Conservation (phyloP, 2,329 filamentous ascomycete genomes). For the Emericellopsis atlantica region DNA sequence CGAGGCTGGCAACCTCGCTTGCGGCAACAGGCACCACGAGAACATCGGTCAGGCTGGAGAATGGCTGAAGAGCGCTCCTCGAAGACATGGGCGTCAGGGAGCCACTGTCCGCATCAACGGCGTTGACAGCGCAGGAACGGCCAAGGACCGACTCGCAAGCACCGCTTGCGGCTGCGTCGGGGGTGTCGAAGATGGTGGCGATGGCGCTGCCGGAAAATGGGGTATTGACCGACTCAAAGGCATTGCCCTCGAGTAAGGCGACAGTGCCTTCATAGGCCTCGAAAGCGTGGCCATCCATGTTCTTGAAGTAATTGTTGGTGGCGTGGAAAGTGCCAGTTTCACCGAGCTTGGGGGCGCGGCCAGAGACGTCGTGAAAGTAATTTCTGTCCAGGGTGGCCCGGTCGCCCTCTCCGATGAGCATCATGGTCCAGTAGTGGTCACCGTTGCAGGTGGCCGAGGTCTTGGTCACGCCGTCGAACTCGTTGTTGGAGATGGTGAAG, state of each 20-base stretch:
- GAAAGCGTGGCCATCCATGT: constrained; percentile 43
- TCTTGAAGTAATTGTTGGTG: constrained; percentile 50
- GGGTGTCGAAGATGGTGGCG: constrained; percentile 6
- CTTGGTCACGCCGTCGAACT: constrained; percentile 39
- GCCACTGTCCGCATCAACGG: constrained; percentile 5
- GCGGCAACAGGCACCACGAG: constrained; percentile 13
- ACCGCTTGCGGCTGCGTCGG: constrained; percentile 4
- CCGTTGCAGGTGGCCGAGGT: constrained; percentile 44
- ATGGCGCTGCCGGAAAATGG: constrained; percentile 13
- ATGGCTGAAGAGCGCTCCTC: constrained; percentile 7
- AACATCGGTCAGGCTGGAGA: constrained; percentile 5
- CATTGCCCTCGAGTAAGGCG: constrained; percentile 43
- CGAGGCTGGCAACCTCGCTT: constrained; percentile 10
- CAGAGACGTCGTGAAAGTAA: constrained; percentile 46
- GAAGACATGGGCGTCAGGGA: constrained; percentile 9
- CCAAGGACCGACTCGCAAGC: not conserved
- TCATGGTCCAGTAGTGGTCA: constrained; percentile 48
- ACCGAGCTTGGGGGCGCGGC: constrained; percentile 43
- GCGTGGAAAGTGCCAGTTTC: constrained; percentile 42
- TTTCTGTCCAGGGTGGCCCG: constrained; percentile 44
- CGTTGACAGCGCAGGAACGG: not conserved
- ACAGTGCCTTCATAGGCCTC: constrained; percentile 30
- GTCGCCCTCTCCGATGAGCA: constrained; percentile 43
- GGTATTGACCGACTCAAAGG: constrained; percentile 39
- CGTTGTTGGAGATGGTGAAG: constrained; percentile 47